Base-by-base conservation (phyloP, 129 eudicot genomes). In the Deinandra increscens region DNA sequence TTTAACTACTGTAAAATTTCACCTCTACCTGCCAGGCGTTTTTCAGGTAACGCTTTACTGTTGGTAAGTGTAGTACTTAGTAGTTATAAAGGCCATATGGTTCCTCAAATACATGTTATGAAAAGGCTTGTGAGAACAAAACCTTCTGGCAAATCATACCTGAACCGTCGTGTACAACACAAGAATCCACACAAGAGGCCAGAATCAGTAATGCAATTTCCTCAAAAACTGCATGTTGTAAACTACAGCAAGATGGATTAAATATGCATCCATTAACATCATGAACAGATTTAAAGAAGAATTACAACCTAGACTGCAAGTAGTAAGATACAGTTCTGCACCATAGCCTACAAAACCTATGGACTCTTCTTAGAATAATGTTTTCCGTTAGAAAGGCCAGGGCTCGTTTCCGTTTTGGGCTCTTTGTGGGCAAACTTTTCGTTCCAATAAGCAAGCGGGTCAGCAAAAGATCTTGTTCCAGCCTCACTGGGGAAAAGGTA, bases 391-490 rank as follows among this genome's bases (percentile, higher is more conserved):
- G 81, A 73, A 82, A 78, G 67, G 48, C 66, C 75, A 44, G 79
- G 20, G 14, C 85, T 46, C 44, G 83, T 53, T 50, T 81, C 84
- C 9, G 71, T 45, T 13, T 61, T 43, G 46, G 78, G 23, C 66
- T 55, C 58, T 67, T 66, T 46, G 33, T 22, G 69, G 10, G 58
- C 71, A 18, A 33, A 66, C 66, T 69, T 80, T 60, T 59, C 68
- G 43, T 85, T 75, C 67, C 76, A 68, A 51, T 68, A 88, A 6
- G 68, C 74, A 15, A 69, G 78, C 3, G 91, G 89, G 65, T 85
- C 87, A 22, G 81, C 85, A 53, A 73, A 88, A 18, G 96, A 88
- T 51, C 64, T 62, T 22, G 84, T 76, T 14, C 67, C 80, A 18
- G 76, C 67, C 56, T 56, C 78, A 66, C 96, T 88, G 54, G 12